Evolutionary conservation across 2,329 filamentous ascomycete genomes (phyloP).

Genomic region (Colletotrichum spinosum): DNA sequence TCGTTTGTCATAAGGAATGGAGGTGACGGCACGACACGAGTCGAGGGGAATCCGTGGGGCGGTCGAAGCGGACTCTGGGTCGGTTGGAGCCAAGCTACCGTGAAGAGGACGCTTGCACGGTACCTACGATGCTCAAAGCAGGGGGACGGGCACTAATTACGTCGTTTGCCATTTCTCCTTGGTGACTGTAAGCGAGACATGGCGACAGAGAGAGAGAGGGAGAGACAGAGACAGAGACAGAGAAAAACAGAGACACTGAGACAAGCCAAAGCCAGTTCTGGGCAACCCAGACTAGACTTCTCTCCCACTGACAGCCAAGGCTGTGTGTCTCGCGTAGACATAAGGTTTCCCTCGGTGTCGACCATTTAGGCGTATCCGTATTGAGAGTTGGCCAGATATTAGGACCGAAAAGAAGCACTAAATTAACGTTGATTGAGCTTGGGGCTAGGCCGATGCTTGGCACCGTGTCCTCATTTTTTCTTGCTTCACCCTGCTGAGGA

Average conservation of each 20-base stretch:
- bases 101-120: too few relatives aligned
- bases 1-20: too few relatives aligned
- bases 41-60: too few relatives aligned
- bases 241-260: too few relatives aligned
- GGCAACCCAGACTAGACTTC: not conserved
- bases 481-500: not conserved
- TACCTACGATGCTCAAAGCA: not conserved
- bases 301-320: too few relatives aligned
- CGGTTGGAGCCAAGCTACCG: not conserved
- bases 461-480: not conserved
- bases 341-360: constrained; percentile 4
- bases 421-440: constrained; percentile 33
- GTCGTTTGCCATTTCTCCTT: not conserved
- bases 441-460: constrained; percentile 21
- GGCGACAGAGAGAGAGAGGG: not conserved
- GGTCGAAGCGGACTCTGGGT: not conserved
- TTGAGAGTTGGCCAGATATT: not conserved
- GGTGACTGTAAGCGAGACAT: not conserved
- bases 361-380: not conserved
- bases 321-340: constrained; percentile 7
- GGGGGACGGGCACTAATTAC: not conserved
- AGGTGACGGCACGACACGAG: too few relatives aligned
- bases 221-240: not conserved
- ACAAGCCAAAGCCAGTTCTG: too few relatives aligned
- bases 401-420: constrained; percentile 22